Evolutionary conservation across 495 filamentous ascomycete genomes (phyloP).

Genomic region (Amphirosellinia nigrospora): DNA sequence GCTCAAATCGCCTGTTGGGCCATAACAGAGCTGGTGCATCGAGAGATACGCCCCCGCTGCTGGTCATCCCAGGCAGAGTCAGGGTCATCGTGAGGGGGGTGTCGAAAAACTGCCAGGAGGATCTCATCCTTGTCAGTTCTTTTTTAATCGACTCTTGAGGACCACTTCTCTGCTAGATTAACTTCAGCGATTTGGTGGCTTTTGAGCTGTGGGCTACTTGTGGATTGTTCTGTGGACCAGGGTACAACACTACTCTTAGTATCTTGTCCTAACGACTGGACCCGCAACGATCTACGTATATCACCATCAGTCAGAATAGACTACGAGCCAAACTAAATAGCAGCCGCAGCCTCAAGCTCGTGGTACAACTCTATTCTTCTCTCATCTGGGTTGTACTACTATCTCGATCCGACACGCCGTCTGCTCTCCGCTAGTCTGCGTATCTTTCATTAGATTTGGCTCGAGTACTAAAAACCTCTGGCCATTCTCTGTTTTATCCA

Average conservation of each 20-base stretch:
- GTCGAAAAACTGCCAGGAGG: constrained; percentile 15
- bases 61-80: constrained; percentile 21
- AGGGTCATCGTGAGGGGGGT: constrained; percentile 25
- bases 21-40: constrained; percentile 14
- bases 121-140: constrained; percentile 22
- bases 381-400: constrained; percentile 30
- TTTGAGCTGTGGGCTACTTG: constrained; percentile 29
- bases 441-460: constrained; percentile 38
- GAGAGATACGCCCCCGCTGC: constrained; percentile 14
- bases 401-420: constrained; percentile 41
- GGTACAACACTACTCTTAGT: constrained; percentile 35
- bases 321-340: constrained; percentile 41
- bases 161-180: constrained; percentile 30
- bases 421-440: constrained; percentile 26
- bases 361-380: constrained; percentile 44
- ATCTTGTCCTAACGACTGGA: constrained; percentile 19
- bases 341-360: constrained; percentile 40
- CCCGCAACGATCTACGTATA: constrained; percentile 35
- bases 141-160: constrained; percentile 25
- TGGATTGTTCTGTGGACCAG: constrained; percentile 31
- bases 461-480: constrained; percentile 40
- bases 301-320: constrained; percentile 33
- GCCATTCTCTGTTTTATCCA: constrained; percentile 31
- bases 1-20: background rate
- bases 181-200: constrained; percentile 33